Evolutionary conservation across 129 eudicot genomes (phyloP), one percentile per base, ranked within the genome.

Genomic region (Daucus carota): DNA sequence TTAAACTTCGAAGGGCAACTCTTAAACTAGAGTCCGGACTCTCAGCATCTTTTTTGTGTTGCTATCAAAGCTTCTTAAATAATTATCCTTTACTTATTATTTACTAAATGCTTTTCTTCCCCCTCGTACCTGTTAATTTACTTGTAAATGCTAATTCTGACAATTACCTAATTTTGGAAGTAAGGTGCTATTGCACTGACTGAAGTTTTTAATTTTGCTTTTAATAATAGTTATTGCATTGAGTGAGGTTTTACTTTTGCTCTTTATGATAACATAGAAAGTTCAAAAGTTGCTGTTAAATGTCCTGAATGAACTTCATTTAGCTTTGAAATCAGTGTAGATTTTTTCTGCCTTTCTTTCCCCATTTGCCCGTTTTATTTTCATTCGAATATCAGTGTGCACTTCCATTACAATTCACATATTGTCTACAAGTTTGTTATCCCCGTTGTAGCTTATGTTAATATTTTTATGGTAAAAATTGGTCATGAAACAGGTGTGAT

Each of bases 401-500:
- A 34, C 32, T 54, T 14, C 65, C 31, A 24, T 50, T 20, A 18
- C 59, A 8, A n/a, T n/a, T n/a, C 20, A 50, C 22, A n/a, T n/a
- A n/a, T 50, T 36, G 26, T 5, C 24, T 18, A 50, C 24, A 50
- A 50, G 26, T 50, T 50, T 50, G 26, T 50, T 48, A 18, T 50
- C 11, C 59, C 59, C 26, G 10, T 50, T 50, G 59, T 8, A 50
- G 26, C 24, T 50, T 1, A 5, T 8, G 11, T 0, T 40, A 40
- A 4, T 40, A 3, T 40, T 40, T 50, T 50, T n/a, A 9, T 57
- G 31, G 24, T 57, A 9, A 18, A 57, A 78, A 78, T 68, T 12
- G 43, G 20, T 60, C 47, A 44, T 74, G 75, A 72, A 77, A 73
- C 86, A 95, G 99, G 89, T 95, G 96, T 73, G 99, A 95, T 85